Evolutionary conservation across 2,329 filamentous ascomycete genomes (phyloP), one percentile per base, ranked within the genome.

Genomic region (Alternaria gansuensis): DNA sequence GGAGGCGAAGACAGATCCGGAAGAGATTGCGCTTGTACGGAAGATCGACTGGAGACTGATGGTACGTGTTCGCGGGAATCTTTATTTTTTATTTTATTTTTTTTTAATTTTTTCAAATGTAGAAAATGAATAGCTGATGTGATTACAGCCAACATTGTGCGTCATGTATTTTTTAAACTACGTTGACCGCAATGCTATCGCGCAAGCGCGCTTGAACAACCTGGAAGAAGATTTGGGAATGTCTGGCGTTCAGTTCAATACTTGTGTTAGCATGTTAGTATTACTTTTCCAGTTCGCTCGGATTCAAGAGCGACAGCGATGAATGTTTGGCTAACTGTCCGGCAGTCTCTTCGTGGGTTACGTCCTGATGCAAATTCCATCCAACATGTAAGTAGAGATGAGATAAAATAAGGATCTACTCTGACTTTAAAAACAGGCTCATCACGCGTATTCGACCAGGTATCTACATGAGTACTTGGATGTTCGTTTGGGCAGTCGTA

Each of bases 101-200:
- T n/a, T n/a, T n/a, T n/a, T n/a, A n/a, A n/a, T n/a, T n/a, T n/a
- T n/a, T n/a, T n/a, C n/a, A 17, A 17, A 17, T 17, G 17, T 17
- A 17, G 17, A 17, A 17, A 17, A 17, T 17, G 17, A n/a, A 3
- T 13, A 7, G 21, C 39, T 57, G 24, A 59, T 33, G 13, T 26
- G 1, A 3, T 3, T 10, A 21, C 8, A 74, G 78, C 80, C 81
- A 1, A 79, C 73, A 9, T 54, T 80, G 26, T 79, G 75, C 57
- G 68, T 65, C 4, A 81, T 82, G 80, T 82, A 81, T 46, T 82
- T 76, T 17, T 54, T 72, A 9, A 78, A 77, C 44, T 77, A 74
- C 43, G 71, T 74, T 6, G 87, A 88, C 67, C 81, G 87, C 23
- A 88, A 88, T 72, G 87, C 89, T 70, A 88, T 90, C 60, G 86